Evolutionary conservation across 805 yeast species (phyloP).

Genomic region (Priceomyces haplophilus): DNA sequence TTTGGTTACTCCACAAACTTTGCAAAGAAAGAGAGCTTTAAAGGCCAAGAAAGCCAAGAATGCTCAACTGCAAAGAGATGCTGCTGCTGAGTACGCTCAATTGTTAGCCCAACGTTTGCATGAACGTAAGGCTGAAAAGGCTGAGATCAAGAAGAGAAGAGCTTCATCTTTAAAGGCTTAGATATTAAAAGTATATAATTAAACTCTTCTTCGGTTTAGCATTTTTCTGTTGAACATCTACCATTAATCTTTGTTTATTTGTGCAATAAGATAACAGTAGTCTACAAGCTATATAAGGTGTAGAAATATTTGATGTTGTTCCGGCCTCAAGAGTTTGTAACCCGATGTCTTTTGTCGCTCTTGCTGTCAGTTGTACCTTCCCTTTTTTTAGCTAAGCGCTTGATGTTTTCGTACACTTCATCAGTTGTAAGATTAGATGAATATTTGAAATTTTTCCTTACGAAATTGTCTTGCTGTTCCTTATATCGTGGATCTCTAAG

Average conservation of each 20-base stretch:
- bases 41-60: slow-evolving; percentile 90
- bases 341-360: slow-evolving; percentile 4
- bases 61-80: slow-evolving; percentile 99
- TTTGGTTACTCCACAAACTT: slow-evolving; percentile 97
- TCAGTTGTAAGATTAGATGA: slow-evolving; percentile 50
- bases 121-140: slow-evolving; percentile 97
- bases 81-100: slow-evolving; percentile 99
- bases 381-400: slow-evolving; percentile 39
- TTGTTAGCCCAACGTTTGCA: slow-evolving; percentile 96
- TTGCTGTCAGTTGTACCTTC: slow-evolving; percentile 8
- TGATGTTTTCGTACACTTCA: slow-evolving; percentile 62
- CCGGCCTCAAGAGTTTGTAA: background rate
- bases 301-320: background rate
- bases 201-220: slow-evolving; percentile 8
- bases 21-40: slow-evolving; percentile 98
- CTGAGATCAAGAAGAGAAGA: slow-evolving; percentile 99
- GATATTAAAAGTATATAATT: slow-evolving; percentile 17
- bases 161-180: slow-evolving; percentile 97
- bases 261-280: slow-evolving; percentile 23
- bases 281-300: background rate
- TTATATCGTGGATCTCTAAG: slow-evolving; percentile 77
- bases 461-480: slow-evolving; percentile 61
- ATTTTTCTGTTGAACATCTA: slow-evolving; percentile 9
- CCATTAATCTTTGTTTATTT: slow-evolving; percentile 13
- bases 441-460: slow-evolving; percentile 50